Percentiles rank a stretch among this genome's conserved stretches.
Conservation (phyloP, 148 eudicot species). For the Polygonum aviculare region DNA sequence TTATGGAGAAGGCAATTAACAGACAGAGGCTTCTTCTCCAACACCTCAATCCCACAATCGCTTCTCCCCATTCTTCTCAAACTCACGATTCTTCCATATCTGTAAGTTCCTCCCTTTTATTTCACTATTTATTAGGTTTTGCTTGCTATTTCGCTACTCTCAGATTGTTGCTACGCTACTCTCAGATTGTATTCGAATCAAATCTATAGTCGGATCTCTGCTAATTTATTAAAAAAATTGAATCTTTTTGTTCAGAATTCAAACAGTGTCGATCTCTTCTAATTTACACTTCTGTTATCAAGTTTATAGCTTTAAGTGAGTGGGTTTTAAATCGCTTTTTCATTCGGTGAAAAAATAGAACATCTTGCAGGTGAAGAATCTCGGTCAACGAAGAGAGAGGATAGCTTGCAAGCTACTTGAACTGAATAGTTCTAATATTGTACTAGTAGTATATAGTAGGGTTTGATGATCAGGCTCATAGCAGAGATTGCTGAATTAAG, state of each 20-base stretch:
- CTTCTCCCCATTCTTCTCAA: constrained; percentile 27
- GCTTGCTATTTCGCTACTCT: neutral
- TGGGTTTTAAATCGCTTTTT: neutral
- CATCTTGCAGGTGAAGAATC: neutral
- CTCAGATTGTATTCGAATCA: neutral
- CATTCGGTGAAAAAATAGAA: neutral
- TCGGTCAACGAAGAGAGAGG: neutral
- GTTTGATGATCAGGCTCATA: neutral
- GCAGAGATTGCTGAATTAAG: neutral
- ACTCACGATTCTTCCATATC: constrained; percentile 25
- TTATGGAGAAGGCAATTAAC: constrained; percentile 50
- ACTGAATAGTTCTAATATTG: neutral
- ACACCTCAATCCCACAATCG: constrained; percentile 31
- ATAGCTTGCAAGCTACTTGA: neutral
- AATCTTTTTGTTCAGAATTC: no score
- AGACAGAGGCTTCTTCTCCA: constrained; percentile 50
- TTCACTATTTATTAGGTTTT: neutral
- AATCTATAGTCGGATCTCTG: neutral
- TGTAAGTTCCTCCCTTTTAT: constrained; percentile 29
- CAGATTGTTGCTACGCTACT: neutral
- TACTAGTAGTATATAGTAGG: neutral
- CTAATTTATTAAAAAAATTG: no score
- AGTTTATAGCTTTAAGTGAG: neutral
- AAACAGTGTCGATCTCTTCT: neutral
- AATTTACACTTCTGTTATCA: neutral